Evolutionary conservation across 495 filamentous ascomycete species (phyloP), one percentile per base, ranked within the genome.

Genomic region (Xylaria cubensis): DNA sequence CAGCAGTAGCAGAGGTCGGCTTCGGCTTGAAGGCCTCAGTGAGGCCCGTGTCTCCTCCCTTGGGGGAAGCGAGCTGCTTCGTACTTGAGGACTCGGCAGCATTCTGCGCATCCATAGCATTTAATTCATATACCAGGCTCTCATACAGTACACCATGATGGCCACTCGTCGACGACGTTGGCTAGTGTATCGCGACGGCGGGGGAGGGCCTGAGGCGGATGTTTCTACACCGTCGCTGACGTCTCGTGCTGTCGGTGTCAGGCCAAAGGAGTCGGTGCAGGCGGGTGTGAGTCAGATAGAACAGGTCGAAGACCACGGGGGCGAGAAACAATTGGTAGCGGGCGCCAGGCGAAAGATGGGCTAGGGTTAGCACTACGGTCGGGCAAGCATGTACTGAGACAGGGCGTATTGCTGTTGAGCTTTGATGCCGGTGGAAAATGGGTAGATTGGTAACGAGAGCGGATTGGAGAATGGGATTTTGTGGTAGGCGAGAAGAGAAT

Each of bases 51-150:
- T 78, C 80, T 79, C 80, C 80, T 79, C 81, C 82, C 78, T 82
- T 84, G 67, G 82, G 80, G 76, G 83, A 85, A 84, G 83, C 84
- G 78, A 81, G 77, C 79, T 82, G 83, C 84, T 84, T 87, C 83
- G 82, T 84, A 81, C 79, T 84, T 81, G 84, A 81, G 83, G 84
- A 82, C 85, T 86, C 85, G 82, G 83, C 83, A 85, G 84, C 85
- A 87, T 87, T 87, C 82, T 86, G 85, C 85, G 85, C 84, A 86
- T 87, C 85, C 85, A 87, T 87, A 82, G 84, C 84, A 87, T 85
- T 85, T 84, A 85, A 84, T 85, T 85, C 77, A 76, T 80, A 79
- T 74, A 82, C 75, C 78, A 75, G 77, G 70, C 70, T 74, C 76
- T 64, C 75, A 82, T 81, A 83, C 80, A 82, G 78, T 85, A 78